Conservation (phyloP, 495 filamentous ascomycete species). For the Hyaloscypha finlandica region DNA sequence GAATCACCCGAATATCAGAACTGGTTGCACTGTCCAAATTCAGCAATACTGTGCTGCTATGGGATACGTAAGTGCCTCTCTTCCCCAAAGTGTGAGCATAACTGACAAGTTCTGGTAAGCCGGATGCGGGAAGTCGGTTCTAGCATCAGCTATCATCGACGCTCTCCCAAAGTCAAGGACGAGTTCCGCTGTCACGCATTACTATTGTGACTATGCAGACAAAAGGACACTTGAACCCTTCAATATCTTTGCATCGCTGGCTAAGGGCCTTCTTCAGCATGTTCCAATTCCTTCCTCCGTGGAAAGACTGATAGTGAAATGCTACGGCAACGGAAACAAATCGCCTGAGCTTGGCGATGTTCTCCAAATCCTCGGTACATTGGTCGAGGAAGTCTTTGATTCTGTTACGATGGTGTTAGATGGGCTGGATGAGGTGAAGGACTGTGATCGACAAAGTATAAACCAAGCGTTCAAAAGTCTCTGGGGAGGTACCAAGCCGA, state of each 20-base stretch:
- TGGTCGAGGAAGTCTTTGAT: too few relatives aligned
- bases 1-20: slow-evolving; percentile 6
- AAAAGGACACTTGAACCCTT: not conserved
- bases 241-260: not conserved
- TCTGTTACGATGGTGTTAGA: too few relatives aligned
- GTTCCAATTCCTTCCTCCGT: too few relatives aligned
- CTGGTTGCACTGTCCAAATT: not conserved
- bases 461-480: too few relatives aligned
- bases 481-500: too few relatives aligned
- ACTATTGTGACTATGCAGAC: slow-evolving; percentile 7
- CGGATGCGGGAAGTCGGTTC: not conserved
- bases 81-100: not conserved
- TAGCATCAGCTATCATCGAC: not conserved
- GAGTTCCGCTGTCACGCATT: not conserved
- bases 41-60: not conserved
- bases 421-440: too few relatives aligned
- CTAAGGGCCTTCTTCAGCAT: not conserved
- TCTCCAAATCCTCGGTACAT: too few relatives aligned
- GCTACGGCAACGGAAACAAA: too few relatives aligned
- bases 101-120: not conserved
- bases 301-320: too few relatives aligned
- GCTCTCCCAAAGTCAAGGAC: not conserved
- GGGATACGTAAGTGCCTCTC: not conserved
- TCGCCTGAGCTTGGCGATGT: too few relatives aligned
- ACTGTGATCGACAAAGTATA: too few relatives aligned